Percentiles rank a stretch among this genome's conserved stretches.
Conservation (phyloP, 768 basidiomycete genomes). For the Tulasnella calospora region DNA sequence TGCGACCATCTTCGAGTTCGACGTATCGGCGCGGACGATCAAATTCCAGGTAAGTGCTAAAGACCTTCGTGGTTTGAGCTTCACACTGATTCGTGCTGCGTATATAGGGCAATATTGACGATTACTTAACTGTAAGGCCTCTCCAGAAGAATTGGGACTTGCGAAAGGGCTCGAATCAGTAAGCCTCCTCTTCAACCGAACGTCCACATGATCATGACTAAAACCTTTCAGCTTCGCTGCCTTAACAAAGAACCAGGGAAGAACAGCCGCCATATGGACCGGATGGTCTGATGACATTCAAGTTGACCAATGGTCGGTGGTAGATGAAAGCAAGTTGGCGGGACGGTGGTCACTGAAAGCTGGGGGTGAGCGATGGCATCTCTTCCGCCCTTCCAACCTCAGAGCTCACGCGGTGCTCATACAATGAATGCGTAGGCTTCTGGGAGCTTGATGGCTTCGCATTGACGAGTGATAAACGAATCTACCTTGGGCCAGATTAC, state of each 20-base stretch:
- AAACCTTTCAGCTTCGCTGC: background rate
- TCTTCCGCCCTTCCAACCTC: background rate
- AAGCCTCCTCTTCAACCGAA: background rate
- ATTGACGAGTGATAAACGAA: background rate
- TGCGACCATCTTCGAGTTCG: background rate
- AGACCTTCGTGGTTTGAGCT: too few relatives aligned
- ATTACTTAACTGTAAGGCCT: background rate
- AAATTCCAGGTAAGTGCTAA: background rate
- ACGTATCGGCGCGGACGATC: background rate
- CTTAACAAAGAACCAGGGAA: background rate
- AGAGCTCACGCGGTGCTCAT: background rate
- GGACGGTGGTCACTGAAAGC: background rate
- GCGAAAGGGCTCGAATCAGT: background rate
- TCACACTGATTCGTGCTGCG: background rate
- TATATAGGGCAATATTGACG: background rate
- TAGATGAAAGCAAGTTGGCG: background rate
- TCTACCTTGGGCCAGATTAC: background rate
- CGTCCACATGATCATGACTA: background rate
- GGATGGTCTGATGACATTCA: background rate
- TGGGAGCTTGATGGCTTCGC: background rate
- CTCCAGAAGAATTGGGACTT: background rate
- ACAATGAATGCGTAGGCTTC: background rate
- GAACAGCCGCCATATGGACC: background rate
- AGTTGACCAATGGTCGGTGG: background rate
- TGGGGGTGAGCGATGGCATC: background rate